phyloP scores from a whole-genome alignment of 1,139 yeast genomes.

The Sugiyamaella novakii region DNA sequence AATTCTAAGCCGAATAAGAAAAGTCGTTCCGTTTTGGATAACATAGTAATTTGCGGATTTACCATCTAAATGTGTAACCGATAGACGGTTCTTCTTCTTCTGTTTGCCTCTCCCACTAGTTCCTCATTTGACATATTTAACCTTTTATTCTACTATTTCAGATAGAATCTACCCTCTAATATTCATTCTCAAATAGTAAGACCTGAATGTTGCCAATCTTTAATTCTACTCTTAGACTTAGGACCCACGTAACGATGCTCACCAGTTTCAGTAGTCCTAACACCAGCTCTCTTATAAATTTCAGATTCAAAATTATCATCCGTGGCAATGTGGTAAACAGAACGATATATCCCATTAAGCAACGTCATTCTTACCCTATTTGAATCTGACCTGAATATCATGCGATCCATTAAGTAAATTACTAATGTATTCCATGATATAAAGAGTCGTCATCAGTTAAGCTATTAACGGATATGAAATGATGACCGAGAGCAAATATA shows the following conservation, averaged over 20 bases:
- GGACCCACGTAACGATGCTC: conserved; percentile 34
- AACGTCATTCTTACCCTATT: conserved; percentile 60
- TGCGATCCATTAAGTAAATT: conserved; percentile 47
- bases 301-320: conserved; percentile 20
- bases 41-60: too few relatives aligned
- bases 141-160: too few relatives aligned
- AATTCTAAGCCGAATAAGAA: too few relatives aligned
- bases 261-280: conserved; percentile 35
- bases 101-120: too few relatives aligned
- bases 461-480: conserved; percentile 48
- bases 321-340: conserved; percentile 37
- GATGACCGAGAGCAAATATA: conserved; percentile 47
- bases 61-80: too few relatives aligned
- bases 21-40: too few relatives aligned
- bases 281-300: conserved; percentile 30
- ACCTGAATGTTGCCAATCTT: conserved; percentile 21
- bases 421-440: conserved; percentile 46
- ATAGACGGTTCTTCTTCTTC: too few relatives aligned
- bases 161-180: too few relatives aligned
- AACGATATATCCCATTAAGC: conserved; percentile 47
- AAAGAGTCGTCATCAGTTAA: conserved; percentile 48
- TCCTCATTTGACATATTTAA: too few relatives aligned
- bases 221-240: conserved; percentile 26
- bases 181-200: conserved; percentile 7
- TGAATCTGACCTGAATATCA: conserved; percentile 56